A percentile compares a stretch with the other conserved stretches of the same genome.
Conservation (phyloP, 1,284 basidiomycete species). For the Ganoderma boninense region DNA sequence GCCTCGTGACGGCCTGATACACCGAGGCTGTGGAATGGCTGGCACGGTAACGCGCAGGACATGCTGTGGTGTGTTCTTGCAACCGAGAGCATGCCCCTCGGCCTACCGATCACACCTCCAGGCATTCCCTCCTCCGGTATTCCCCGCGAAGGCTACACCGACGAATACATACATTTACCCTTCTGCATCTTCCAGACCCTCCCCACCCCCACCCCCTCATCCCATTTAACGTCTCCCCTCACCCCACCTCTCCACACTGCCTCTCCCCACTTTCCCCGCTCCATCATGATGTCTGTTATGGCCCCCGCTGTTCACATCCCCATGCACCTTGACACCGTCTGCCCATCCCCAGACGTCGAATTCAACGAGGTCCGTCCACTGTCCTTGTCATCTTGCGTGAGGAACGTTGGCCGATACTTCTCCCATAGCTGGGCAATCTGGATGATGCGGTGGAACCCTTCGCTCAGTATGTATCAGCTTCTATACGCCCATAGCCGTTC, state of each 20-base stretch:
- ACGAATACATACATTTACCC: conserved; percentile 32
- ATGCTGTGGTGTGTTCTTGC: conserved; percentile 25
- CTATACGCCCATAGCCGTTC: not conserved
- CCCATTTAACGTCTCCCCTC: conserved; percentile 8
- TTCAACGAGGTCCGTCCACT: conserved; percentile 51
- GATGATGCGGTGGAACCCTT: conserved; percentile 65
- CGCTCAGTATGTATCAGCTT: conserved; percentile 53
- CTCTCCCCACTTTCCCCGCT: conserved; percentile 16
- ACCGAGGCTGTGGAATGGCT: conserved; percentile 29
- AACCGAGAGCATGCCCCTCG: conserved; percentile 33
- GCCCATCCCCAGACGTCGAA: conserved; percentile 39
- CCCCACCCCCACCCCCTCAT: conserved; percentile 30
- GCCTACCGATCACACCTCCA: conserved; percentile 31
- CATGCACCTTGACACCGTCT: conserved; percentile 42
- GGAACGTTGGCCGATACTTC: conserved; percentile 25
- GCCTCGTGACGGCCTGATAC: conserved; percentile 29
- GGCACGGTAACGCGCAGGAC: conserved; percentile 16
- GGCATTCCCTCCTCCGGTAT: conserved; percentile 36
- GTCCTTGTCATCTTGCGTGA: conserved; percentile 13
- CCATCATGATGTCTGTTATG: conserved; percentile 50
- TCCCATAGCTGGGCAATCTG: conserved; percentile 53
- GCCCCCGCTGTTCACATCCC: conserved; percentile 44
- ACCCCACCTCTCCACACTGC: conserved; percentile 25
- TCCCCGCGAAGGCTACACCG: conserved; percentile 36
- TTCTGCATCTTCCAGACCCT: conserved; percentile 10